phyloP scores from a whole-genome alignment of 257 asterid genomes.

The Verbena officinalis region DNA sequence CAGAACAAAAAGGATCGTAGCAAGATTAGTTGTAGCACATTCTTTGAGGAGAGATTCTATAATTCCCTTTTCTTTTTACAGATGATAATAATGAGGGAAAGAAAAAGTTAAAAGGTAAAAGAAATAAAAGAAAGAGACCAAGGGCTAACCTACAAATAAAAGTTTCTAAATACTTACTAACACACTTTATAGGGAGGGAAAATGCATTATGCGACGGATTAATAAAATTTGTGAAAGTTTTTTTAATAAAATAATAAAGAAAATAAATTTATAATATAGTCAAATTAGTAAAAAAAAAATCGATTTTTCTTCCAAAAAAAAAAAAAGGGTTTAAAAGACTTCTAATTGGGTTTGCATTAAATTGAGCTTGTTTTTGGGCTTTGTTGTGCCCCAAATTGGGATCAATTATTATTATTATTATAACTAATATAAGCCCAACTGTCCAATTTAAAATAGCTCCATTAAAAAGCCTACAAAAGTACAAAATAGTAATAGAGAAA shows the following conservation, averaged over 20 bases:
- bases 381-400: not conserved
- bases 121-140: not conserved
- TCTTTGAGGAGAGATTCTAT: constrained; percentile 17
- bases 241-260: too few relatives aligned
- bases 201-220: too few relatives aligned
- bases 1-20: not conserved
- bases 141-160: too few relatives aligned
- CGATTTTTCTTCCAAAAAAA: too few relatives aligned
- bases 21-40: constrained; percentile 14
- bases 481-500: not conserved
- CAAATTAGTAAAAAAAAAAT: too few relatives aligned
- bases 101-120: constrained; percentile 5
- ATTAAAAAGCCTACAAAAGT: too few relatives aligned
- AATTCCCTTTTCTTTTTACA: constrained; percentile 2
- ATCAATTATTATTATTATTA: not conserved
- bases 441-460: not conserved
- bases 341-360: not conserved
- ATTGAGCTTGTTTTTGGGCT: constrained; percentile 16
- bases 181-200: not conserved
- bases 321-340: not conserved
- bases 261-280: too few relatives aligned
- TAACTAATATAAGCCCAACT: too few relatives aligned
- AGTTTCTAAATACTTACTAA: too few relatives aligned
- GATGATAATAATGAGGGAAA: not conserved
- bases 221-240: too few relatives aligned